Evolutionary conservation across 441 rosid genomes (phyloP).

Genomic region (Brassica hybrid): DNA sequence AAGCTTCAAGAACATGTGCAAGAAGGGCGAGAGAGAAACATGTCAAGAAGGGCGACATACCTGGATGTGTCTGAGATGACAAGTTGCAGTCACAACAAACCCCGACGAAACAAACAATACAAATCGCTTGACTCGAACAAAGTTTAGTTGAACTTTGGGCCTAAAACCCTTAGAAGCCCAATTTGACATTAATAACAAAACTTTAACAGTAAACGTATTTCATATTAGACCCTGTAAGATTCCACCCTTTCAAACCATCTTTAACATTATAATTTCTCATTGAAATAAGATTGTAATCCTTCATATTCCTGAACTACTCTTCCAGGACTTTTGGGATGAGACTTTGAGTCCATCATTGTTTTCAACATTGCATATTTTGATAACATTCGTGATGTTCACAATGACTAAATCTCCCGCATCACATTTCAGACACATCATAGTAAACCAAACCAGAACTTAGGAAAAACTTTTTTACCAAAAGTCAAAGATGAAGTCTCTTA

Average conservation of each 20-base stretch:
- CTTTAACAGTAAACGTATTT: neutral
- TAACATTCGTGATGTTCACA: neutral
- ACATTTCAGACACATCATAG: neutral
- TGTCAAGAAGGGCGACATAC: neutral
- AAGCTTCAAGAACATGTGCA: neutral
- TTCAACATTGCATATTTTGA: neutral
- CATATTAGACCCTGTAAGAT: neutral
- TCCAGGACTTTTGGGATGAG: neutral
- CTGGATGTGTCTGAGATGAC: neutral
- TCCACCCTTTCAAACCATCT: no score
- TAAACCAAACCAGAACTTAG: neutral
- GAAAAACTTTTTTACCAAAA: neutral
- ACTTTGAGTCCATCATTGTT: neutral
- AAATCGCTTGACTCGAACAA: neutral
- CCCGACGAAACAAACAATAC: neutral
- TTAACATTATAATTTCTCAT: neutral
- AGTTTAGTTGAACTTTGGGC: conserved; percentile 10
- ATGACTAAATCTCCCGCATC: neutral
- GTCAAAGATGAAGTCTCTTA: neutral
- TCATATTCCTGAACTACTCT: neutral
- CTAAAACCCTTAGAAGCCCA: neutral
- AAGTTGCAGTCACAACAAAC: neutral
- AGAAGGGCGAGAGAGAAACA: neutral
- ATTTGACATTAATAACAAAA: neutral
- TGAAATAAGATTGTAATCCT: neutral